Evolutionary conservation across 192 early-diverging fungal genomes (phyloP), one percentile per base, ranked within the genome.

Genomic region (Coemansia sp.): DNA sequence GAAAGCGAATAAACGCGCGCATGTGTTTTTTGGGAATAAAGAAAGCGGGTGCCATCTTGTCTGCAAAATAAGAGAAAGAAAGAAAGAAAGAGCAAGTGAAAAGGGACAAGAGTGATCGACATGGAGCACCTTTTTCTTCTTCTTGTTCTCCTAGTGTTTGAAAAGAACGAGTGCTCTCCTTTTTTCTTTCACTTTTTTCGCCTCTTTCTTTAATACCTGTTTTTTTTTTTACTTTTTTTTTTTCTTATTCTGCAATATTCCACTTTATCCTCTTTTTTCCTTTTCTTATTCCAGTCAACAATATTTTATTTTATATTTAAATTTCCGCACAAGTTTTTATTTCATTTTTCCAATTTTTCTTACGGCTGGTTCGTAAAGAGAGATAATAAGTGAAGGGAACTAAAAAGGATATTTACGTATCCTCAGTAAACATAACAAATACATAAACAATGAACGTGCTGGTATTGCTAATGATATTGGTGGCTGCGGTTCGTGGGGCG

Each of bases 211-310:
- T 32, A 32, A 32, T 32, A 32, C 32, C 32, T n/a, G 8, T 21
- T 45, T 36, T 19, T 8, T 64, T 26, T 32, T 48, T 54, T 46
- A 9, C 60, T 45, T 61, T 42, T 54, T 68, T 55, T 68, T 4
- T 49, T 48, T 36, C 52, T 42, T 19, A 26, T 32, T 13, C 62
- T 46, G 42, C 65, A 55, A 36, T 12, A 19, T 22, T 66, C 55
- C 41, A 21, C 21, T 52, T 57, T 57, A 42, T 42, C 42, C n/a
- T 26, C 32, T 43, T 63, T 60, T 59, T 60, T 64, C 51, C n/a
- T 58, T 72, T 54, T 47, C 47, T 55, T 52, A n/a, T 47, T 39
- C 12, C 51, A 54, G 26, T 22, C 43, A 26, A 54, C 51, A 10
- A n/a, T 46, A 4, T 58, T 58, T 45, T 59, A 43, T 68, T 52